A percentile compares a stretch with the other conserved stretches of the same genome.
Evolutionary conservation across 352 stramenopile genomes (phyloP).

Genomic region (Phytophthora tubulina): DNA sequence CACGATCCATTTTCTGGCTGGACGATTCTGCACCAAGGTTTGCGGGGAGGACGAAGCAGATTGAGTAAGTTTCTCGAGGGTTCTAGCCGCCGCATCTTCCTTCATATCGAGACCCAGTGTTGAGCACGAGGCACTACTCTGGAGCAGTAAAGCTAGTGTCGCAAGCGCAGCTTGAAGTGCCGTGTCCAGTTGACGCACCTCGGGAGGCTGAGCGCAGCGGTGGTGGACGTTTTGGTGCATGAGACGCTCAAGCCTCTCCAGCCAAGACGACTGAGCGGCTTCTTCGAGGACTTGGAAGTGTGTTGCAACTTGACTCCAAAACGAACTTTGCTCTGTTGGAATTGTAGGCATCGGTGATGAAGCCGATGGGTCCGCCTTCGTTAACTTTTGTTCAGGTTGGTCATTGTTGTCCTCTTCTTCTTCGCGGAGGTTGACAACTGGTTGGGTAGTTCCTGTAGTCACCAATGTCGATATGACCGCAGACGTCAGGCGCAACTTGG

Average conservation of each 20-base stretch:
- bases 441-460: neutral
- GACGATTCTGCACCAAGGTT: conserved; percentile 43
- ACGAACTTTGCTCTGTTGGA: conserved; percentile 17
- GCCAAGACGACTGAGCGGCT: conserved; percentile 37
- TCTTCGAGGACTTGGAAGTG: conserved; percentile 42
- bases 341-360: neutral
- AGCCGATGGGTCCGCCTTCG: neutral
- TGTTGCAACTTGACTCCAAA: conserved; percentile 32
- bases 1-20: conserved; percentile 49
- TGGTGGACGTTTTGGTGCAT: conserved; percentile 72
- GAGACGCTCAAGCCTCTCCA: conserved; percentile 54
- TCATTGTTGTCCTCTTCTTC: conserved; percentile 45
- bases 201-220: conserved; percentile 45
- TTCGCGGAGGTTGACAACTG: conserved; percentile 4
- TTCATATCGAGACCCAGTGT: conserved; percentile 17
- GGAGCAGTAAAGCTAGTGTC: conserved; percentile 26
- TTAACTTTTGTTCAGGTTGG: conserved; percentile 18
- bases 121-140: conserved; percentile 26
- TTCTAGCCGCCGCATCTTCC: conserved; percentile 26
- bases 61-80: conserved; percentile 42
- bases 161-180: conserved; percentile 36
- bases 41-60: conserved; percentile 33
- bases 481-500: conserved; percentile 31
- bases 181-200: conserved; percentile 45
- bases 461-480: conserved; percentile 11